Evolutionary conservation across 768 basidiomycete genomes (phyloP), one percentile per base, ranked within the genome.

Genomic region (Paxillus ammoniavirescens): DNA sequence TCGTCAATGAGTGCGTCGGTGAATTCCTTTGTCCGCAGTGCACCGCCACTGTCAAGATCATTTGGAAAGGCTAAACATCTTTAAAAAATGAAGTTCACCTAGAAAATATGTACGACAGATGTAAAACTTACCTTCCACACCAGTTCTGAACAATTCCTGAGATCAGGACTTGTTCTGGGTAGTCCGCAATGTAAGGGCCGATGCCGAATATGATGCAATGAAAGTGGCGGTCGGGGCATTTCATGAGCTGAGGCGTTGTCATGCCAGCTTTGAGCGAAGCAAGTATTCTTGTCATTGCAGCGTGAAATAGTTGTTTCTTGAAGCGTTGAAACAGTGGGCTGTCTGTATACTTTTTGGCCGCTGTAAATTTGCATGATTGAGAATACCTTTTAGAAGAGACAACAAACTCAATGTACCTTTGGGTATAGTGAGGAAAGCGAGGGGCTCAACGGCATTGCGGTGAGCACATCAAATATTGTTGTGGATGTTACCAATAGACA

Each of bases 111-210:
- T 40, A 40, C n/a, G 9, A 17, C 9, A n/a, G 8, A 40, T 18
- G 8, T 40, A 40, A 40, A 40, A 28, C 48, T n/a, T 49, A 49
- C 48, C 40, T 49, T 49, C 14, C 23, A n/a, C 74, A 75, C 73
- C 72, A 74, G 2, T 61, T 61, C 42, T 67, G 65, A 3, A 74
- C 64, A 42, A 72, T 57, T 28, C 71, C 63, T 5, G 68, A 61
- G 1, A 73, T 51, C 1, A 72, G 52, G 0, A 59, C 69, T 50
- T 77, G 73, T 50, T 77, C 71, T 0, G 69, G 73, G 44, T 77
- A 76, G 45, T 77, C 70, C 0, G 71, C 69, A 52, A 77, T 75
- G 35, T 73, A 73, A 1, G 73, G 68, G 0, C 73, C 72, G 2
- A n/a, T n/a, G n/a, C n/a, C n/a, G n/a, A n/a, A n/a, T 5, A 57